Conservation (phyloP, 2,329 filamentous ascomycete genomes). For the Fusarium sp. region DNA sequence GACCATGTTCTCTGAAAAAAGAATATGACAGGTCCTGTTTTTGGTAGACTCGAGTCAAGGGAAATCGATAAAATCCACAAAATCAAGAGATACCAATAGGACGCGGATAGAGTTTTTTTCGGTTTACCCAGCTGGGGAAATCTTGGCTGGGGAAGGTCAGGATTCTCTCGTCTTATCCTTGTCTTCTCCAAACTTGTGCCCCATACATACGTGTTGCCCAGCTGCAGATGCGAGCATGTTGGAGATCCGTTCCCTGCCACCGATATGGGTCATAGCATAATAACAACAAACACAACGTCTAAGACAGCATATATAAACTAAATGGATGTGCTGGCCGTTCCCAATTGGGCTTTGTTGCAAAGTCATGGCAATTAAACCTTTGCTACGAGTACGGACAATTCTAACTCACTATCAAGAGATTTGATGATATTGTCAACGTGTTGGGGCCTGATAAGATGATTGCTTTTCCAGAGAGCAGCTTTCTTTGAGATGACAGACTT, state of each 20-base stretch:
- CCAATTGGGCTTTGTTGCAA: not conserved
- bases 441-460: too few species aligned
- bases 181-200: constrained; percentile 16
- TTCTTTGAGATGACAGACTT: not conserved
- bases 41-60: not conserved
- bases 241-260: not conserved
- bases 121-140: constrained; percentile 16
- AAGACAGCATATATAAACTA: not conserved
- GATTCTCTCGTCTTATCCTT: constrained; percentile 12
- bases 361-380: not conserved
- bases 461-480: not conserved
- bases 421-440: not conserved
- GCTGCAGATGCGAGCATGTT: not conserved
- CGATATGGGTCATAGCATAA: not conserved
- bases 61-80: not conserved
- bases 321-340: too few species aligned
- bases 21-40: constrained; percentile 12
- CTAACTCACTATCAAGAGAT: not conserved
- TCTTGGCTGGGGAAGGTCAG: constrained; percentile 9
- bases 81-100: not conserved
- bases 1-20: constrained; percentile 1
- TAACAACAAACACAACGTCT: not conserved
- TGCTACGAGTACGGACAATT: not conserved
- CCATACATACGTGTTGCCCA: not conserved
- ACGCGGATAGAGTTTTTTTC: not conserved